Base-by-base conservation (phyloP, 495 filamentous ascomycete genomes). In the Gamarada debralockiae region DNA sequence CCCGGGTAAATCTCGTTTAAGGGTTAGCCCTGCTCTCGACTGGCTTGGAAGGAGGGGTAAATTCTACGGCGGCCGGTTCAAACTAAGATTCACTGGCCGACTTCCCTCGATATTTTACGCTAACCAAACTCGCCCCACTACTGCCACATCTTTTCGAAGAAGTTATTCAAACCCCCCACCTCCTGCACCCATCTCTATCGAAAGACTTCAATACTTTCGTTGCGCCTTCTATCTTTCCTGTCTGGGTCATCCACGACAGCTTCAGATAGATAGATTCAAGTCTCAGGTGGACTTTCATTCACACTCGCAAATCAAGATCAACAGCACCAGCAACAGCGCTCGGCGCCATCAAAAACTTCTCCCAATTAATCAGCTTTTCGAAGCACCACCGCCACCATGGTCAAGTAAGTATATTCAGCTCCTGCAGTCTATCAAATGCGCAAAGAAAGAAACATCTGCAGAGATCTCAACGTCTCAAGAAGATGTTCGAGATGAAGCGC, bases 361-460 rank as follows among this genome's bases (percentile, higher is more conserved):
- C 23, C 2, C 61, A 43, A 46, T 63, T 60, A 58, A 55, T 54
- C 52, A 66, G 55, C 58, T 72, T 78, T 67, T 67, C 60, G 62
- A 64, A 67, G 76, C 73, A 87, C 81, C 70, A 85, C 89, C 86
- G 90, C 74, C 85, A 96, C 89, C 69, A 98, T 98, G 93, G 93
- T 98, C 67, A 96, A 98, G 93, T 98, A 90, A 85, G 93, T 95
- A 39, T 40, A 58, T 57, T 44, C 41, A 7, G 49, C 18, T 18
- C 42, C 50, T 52, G 29, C 18, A 20, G 38, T 48, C 55, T 54
- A 21, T 52, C 29, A 13, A n/a, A 21, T 15, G n/a, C 10, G 13
- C 22, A 27, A 12, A n/a, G 14, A 13, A 20, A 13, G 34, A 44
- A 37, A 36, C 38, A 15, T 12, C 36, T 45, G 14, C 22, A 40